Evolutionary conservation across 192 early-diverging fungal genomes (phyloP), one percentile per base, ranked within the genome.

Genomic region (Coemansia sp.): DNA sequence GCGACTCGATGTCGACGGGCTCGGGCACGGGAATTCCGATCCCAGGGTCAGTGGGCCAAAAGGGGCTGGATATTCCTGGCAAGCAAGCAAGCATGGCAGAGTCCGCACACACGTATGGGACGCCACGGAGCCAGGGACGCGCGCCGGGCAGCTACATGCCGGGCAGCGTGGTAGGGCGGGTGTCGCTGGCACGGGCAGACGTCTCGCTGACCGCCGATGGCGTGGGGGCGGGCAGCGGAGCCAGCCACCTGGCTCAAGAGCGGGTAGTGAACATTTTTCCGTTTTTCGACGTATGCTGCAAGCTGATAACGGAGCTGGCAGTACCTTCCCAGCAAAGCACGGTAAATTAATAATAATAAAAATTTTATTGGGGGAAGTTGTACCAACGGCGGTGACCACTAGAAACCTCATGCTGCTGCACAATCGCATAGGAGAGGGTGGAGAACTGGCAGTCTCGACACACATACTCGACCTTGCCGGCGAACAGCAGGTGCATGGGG

Each of bases 231-330:
- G 71, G 74, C 59, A 64, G 57, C 46, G 70, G 80, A 4, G 37
- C 69, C 13, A 69, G 67, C n/a, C 72, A 65, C 40, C 80, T 80
- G 53, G 65, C 70, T 41, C 65, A 70, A 80, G 64, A 81, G 74
- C 55, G 82, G 44, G 58, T 86, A 59, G 62, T 79, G 46, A 79
- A 79, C 10, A 81, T 86, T 12, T 94, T 94, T 65, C 91, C 91
- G 11, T 99, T 99, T 70, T 93, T 97, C 66, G 92, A 99, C 55
- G 91, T 95, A 1, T 99, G 96, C 68, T 87, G 88, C 49, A 84
- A 82, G 68, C 76, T 99, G 38, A 97, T 99, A 58, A 94, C 92
- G 0, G 94, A 97, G 73, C 83, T 99, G 55, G 94, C 94, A 4
- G 90, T 91, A 15, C 85, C 83, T 14, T 70, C 73, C 2, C 10